These are phyloP conservation scores for Leccinum subfulvum DNA, from an alignment of 1,284 basidiomycete species.

Conservation along the genomic window DNA sequence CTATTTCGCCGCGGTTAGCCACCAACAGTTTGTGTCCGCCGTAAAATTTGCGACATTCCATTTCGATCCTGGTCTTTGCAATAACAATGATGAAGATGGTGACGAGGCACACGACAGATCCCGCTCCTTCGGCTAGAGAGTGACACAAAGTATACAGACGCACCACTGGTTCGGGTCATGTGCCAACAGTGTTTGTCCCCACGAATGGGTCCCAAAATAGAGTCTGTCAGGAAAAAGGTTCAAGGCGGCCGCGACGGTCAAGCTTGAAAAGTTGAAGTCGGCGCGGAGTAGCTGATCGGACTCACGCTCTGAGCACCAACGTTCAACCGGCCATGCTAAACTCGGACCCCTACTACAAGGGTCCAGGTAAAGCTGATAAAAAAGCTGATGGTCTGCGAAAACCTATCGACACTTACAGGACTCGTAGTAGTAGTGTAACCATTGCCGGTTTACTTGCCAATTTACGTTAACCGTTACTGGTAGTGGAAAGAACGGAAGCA, in stretches of 20 bases:
- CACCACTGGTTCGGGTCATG: background rate
- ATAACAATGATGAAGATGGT: background rate
- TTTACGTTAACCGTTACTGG: too few species aligned
- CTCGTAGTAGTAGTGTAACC: too few species aligned
- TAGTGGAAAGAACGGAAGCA: too few species aligned
- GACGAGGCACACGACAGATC: background rate
- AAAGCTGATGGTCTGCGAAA: too few species aligned
- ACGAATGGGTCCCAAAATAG: slow-evolving; percentile 1
- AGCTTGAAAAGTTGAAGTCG: background rate
- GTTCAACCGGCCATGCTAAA: too few species aligned
- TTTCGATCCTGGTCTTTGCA: slow-evolving; percentile 4
- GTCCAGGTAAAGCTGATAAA: too few species aligned
- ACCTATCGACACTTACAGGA: too few species aligned
- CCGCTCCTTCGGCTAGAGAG: background rate
- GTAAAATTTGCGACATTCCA: slow-evolving; percentile 19
- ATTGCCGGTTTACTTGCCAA: too few species aligned
- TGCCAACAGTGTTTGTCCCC: background rate
- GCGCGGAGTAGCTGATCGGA: background rate
- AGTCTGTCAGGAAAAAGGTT: background rate
- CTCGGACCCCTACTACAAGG: too few species aligned
- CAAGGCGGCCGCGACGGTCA: background rate
- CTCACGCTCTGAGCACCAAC: too few species aligned
- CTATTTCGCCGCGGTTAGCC: slow-evolving; percentile 54
- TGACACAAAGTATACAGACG: background rate
- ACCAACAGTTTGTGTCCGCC: slow-evolving; percentile 41